Evolutionary conservation across 108 stramenopile genomes (phyloP).

Genomic region (Skeletonema grethae): DNA sequence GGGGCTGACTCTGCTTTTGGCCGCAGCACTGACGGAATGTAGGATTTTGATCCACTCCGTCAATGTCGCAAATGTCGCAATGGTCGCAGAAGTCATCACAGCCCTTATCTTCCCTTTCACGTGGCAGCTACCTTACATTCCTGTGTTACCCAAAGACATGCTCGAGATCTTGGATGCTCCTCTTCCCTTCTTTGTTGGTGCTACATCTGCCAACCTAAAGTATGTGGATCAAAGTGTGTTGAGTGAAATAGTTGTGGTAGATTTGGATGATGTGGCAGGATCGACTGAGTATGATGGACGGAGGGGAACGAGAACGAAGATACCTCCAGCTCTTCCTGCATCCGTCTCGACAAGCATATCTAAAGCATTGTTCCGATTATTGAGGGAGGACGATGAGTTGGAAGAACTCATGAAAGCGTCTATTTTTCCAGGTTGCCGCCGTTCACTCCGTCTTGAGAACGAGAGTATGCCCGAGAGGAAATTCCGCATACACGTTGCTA

Average conservation of each 20-base stretch:
- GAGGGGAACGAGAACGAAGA: conserved; percentile 53
- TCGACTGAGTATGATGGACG: conserved; percentile 56
- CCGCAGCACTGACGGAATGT: conserved; percentile 85
- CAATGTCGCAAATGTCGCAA: conserved; percentile 79
- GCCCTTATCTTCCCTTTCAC: conserved; percentile 85
- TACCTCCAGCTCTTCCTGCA: conserved; percentile 77
- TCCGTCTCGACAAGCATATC: conserved; percentile 74
- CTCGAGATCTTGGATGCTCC: conserved; percentile 87
- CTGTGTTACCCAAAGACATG: conserved; percentile 81
- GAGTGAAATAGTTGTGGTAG: conserved; percentile 83
- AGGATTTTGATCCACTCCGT: conserved; percentile 83
- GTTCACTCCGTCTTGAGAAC: conserved; percentile 70
- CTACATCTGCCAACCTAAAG: conserved; percentile 66
- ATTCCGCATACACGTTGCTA: conserved; percentile 76
- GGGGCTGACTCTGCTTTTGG: conserved; percentile 74
- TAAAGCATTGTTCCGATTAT: conserved; percentile 71
- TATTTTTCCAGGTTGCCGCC: conserved; percentile 49
- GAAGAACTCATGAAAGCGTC: conserved; percentile 64
- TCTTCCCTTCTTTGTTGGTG: conserved; percentile 77
- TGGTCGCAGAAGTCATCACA: conserved; percentile 87
- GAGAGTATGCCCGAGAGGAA: conserved; percentile 82
- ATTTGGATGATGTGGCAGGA: conserved; percentile 76
- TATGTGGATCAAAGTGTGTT: conserved; percentile 63
- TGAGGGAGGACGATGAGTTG: conserved; percentile 75
- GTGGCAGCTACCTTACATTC: conserved; percentile 88